Evolutionary conservation across 352 stramenopile species (phyloP), one percentile per base, ranked within the genome.

Genomic region (Phytophthora hybrid): DNA sequence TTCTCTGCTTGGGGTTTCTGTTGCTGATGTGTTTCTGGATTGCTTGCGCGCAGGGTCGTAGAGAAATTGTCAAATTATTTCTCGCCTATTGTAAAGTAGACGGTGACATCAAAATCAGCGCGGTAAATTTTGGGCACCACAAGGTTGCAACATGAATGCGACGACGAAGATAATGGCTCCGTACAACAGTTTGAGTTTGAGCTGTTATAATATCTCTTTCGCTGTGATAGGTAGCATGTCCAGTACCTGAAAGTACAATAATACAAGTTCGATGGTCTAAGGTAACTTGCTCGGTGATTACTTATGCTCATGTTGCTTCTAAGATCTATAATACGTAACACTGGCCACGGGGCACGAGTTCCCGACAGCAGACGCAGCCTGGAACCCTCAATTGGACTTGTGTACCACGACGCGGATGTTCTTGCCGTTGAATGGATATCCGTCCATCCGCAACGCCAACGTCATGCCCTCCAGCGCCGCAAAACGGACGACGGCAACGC

Each of bases 391-490:
- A 26, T 75, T 77, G 55, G 68, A 66, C 32, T 79, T 79, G 59
- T 82, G 74, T 44, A 91, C 60, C 11, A 67, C 74, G 19, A 93
- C 82, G 31, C 76, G 82, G 64, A 93, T 92, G 59, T 79, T 80
- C 68, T 89, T 88, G 81, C 84, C 81, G 57, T 90, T 82, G 53
- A 91, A 92, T 18, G 85, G 84, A 65, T 90, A 92, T 21, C 84
- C 81, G 52, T 92, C 79, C 86, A 93, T 91, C 32, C 75, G 76
- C 71, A 93, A 62, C 32, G 85, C 85, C 4, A 80, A 76, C 57
- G 72, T 77, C 72, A 88, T 83, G 26, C 82, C 78, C 19, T 90
- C 82, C n/a, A 81, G 63, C 13, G 77, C 59, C 3, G 71, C 74
- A 69, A 93, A 93, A 8, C 77, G 80, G 53, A 93, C 79, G 62